Conservation (phyloP, 2,329 filamentous ascomycete species). For the Colletotrichum musae region DNA sequence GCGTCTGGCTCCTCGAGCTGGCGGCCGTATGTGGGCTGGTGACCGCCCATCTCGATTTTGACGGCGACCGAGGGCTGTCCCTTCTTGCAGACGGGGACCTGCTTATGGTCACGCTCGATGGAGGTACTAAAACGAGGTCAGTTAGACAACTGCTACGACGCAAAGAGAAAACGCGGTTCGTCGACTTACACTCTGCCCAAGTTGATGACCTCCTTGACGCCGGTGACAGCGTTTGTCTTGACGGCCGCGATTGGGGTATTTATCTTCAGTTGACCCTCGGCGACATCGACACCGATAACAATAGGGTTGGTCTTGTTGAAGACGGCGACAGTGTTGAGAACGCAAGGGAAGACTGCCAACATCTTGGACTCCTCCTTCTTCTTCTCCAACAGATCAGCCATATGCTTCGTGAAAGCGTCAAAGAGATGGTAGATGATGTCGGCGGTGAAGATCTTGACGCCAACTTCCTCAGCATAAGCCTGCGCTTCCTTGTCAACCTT, state of each 20-base stretch:
- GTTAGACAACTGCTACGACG: neutral
- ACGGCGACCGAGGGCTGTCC: conserved; percentile 97
- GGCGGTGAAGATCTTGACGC: conserved; percentile 97
- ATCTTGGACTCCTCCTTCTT: conserved; percentile 98
- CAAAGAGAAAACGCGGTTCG: neutral
- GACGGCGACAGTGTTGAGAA: conserved; percentile 88
- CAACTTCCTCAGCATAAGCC: conserved; percentile 90
- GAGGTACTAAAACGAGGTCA: conserved; percentile 75
- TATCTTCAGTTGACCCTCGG: conserved; percentile 88
- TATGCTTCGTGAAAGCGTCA: conserved; percentile 95
- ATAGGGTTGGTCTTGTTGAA: conserved; percentile 99
- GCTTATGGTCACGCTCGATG: conserved; percentile 98
- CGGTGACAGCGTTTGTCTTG: conserved; percentile 84
- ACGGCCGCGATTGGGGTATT: conserved; percentile 93
- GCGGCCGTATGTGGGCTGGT: conserved; percentile 94
- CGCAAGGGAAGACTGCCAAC: conserved; percentile 96
- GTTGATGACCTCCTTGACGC: conserved; percentile 85
- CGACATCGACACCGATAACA: conserved; percentile 93
- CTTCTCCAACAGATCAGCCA: conserved; percentile 87
- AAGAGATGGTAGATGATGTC: conserved; percentile 99
- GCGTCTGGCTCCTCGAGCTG: conserved; percentile 93
- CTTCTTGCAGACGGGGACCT: conserved; percentile 92
- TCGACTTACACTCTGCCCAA: conserved; percentile 91
- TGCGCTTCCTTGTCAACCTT: conserved; percentile 98
- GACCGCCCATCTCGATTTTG: conserved; percentile 94